Evolutionary conservation across 1,284 basidiomycete genomes (phyloP).

Genomic region (Xerocomus tenax): DNA sequence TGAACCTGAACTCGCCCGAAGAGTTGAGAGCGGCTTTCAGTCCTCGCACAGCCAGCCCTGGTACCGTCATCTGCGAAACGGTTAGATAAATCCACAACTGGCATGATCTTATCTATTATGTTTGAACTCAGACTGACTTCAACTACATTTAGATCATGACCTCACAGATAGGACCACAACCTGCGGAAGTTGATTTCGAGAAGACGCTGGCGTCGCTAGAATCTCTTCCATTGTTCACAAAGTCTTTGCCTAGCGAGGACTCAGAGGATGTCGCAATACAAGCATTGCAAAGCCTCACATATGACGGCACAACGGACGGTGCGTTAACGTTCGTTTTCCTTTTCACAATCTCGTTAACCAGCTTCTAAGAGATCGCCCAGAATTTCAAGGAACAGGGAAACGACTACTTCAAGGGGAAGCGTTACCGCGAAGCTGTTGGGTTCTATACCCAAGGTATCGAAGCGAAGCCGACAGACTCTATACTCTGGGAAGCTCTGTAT

Average conservation of each 20-base stretch:
- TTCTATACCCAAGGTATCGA: conserved; percentile 91
- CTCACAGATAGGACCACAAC: conserved; percentile 29
- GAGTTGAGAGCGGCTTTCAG: conserved; percentile 55
- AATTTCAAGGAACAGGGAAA: conserved; percentile 96
- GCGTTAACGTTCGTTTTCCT: conserved; percentile 32
- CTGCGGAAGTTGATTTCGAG: conserved; percentile 32
- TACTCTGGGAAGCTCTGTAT: conserved; percentile 62
- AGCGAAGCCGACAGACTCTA: conserved; percentile 61
- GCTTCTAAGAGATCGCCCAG: conserved; percentile 66
- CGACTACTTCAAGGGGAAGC: conserved; percentile 82
- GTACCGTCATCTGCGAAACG: conserved; percentile 21
- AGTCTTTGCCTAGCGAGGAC: conserved; percentile 66
- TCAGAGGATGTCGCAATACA: conserved; percentile 60
- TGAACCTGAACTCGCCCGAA: conserved; percentile 52
- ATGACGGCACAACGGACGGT: conserved; percentile 93
- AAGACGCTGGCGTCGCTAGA: conserved; percentile 49
- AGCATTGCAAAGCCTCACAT: conserved; percentile 77
- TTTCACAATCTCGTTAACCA: conserved; percentile 3
- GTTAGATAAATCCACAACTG: conserved; percentile 6
- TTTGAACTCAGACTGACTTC: neutral
- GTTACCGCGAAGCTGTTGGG: conserved; percentile 76
- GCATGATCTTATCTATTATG: conserved; percentile 16
- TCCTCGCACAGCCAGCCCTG: conserved; percentile 43
- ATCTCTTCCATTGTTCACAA: conserved; percentile 85
- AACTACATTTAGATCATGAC: conserved; percentile 11